These are phyloP conservation scores for Inga leiocalycina DNA, from an alignment of 306 rosid genomes.

Conservation along the genomic window DNA sequence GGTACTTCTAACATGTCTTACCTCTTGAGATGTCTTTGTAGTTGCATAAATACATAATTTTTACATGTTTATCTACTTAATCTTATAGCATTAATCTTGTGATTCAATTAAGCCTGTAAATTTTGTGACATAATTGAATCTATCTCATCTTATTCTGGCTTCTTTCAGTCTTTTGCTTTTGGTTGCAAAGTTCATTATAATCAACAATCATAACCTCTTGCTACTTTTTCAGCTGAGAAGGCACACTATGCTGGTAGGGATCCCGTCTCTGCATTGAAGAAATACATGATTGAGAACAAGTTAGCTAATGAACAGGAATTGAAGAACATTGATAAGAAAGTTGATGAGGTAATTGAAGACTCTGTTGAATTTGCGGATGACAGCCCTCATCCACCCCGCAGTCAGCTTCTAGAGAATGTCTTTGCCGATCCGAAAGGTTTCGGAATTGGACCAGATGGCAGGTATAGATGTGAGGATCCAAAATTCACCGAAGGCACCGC, in stretches of 20 bases:
- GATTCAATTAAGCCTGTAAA: neutral
- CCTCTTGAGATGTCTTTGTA: neutral
- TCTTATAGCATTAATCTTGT: neutral
- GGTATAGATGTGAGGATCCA: conserved; percentile 98
- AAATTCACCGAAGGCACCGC: conserved; percentile 98
- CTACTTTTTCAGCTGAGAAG: conserved; percentile 81
- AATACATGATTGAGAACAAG: conserved; percentile 70
- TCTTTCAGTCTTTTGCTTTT: neutral
- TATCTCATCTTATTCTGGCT: conserved; percentile 1
- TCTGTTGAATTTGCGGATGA: conserved; percentile 90
- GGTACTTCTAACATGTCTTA: conserved; percentile 8
- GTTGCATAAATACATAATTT: neutral
- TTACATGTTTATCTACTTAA: neutral
- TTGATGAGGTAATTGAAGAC: conserved; percentile 75
- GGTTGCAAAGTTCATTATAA: neutral
- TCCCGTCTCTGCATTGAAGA: conserved; percentile 83
- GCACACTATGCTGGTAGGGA: conserved; percentile 89
- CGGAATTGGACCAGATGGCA: conserved; percentile 97
- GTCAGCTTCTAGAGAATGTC: conserved; percentile 95
- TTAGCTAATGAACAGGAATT: conserved; percentile 77
- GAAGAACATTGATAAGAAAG: conserved; percentile 80
- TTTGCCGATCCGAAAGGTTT: conserved; percentile 99
- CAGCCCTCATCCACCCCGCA: conserved; percentile 80
- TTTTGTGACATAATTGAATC: neutral
- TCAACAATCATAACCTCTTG: conserved; percentile 11